Conservation (phyloP, 2,329 filamentous ascomycete genomes). For the Sporothrix euskadiensis region DNA sequence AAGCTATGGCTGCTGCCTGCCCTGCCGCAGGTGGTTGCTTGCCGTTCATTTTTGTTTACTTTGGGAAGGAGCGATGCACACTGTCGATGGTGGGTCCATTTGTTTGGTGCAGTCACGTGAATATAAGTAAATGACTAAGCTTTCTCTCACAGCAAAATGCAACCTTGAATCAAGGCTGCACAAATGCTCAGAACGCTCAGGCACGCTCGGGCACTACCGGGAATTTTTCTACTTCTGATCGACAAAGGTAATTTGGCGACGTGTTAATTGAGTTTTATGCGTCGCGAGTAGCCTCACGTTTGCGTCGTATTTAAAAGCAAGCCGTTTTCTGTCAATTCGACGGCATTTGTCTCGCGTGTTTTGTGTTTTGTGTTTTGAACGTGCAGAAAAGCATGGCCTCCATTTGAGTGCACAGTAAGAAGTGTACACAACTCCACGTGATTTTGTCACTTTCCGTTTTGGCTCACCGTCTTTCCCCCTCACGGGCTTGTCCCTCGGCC, state of each 20-base stretch:
- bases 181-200: background rate
- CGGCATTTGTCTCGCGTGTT: background rate
- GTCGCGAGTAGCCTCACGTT: background rate
- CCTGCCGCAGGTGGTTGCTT: background rate
- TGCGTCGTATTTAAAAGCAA: background rate
- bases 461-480: slow-evolving; percentile 1
- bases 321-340: background rate
- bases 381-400: background rate
- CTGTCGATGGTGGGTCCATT: background rate
- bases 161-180: background rate
- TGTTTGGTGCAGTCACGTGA: background rate
- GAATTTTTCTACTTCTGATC: background rate
- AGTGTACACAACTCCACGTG: background rate
- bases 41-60: background rate
- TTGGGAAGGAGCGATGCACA: slow-evolving; percentile 10
- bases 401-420: no score
- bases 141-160: background rate
- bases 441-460: background rate
- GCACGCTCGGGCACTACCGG: background rate
- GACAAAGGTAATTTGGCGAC: background rate
- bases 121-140: background rate
- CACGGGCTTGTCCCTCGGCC: slow-evolving; percentile 16
- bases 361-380: background rate
- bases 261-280: background rate
- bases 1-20: background rate